phyloP scores from a whole-genome alignment of 202 grass and related monocot genomes.

The Zizania palustris region DNA sequence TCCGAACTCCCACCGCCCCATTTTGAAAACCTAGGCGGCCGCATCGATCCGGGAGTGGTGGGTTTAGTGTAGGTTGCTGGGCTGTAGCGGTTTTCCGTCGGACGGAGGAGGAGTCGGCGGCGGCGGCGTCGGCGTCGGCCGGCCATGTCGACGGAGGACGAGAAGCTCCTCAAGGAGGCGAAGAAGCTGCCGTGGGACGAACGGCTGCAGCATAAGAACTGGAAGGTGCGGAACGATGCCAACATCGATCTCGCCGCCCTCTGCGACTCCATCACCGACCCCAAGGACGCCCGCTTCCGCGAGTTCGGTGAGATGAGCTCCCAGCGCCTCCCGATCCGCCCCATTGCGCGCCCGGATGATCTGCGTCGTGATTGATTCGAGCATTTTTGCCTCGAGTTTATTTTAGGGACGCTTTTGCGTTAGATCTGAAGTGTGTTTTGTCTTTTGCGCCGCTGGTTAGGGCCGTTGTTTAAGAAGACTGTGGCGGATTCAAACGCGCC shows the following conservation, averaged over 20 bases:
- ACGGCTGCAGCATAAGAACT: constrained; percentile 92
- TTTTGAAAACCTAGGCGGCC: constrained; percentile 55
- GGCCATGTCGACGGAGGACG: constrained; percentile 96
- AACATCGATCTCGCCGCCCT: constrained; percentile 93
- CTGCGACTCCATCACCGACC: constrained; percentile 91
- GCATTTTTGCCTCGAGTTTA: constrained; percentile 22
- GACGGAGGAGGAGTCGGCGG: constrained; percentile 34
- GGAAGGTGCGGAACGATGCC: constrained; percentile 98
- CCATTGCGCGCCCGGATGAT: constrained; percentile 51
- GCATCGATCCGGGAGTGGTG: constrained; percentile 35
- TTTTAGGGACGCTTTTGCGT: neutral
- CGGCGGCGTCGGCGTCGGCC: constrained; percentile 25
- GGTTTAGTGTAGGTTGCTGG: constrained; percentile 4
- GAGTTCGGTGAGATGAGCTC: constrained; percentile 77
- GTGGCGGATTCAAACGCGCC: constrained; percentile 96
- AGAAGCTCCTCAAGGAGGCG: constrained; percentile 98
- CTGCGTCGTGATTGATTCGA: constrained; percentile 34
- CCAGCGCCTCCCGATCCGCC: constrained; percentile 33
- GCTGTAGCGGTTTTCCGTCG: constrained; percentile 4
- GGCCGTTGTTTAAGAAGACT: constrained; percentile 88
- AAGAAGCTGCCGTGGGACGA: constrained; percentile 99
- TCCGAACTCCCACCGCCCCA: constrained; percentile 34
- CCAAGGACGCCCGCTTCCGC: constrained; percentile 88
- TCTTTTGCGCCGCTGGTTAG: constrained; percentile 47
- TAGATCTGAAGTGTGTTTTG: constrained; percentile 61